Base-by-base conservation (phyloP, 345 rosid genomes). In the Pugionium cornutum region DNA sequence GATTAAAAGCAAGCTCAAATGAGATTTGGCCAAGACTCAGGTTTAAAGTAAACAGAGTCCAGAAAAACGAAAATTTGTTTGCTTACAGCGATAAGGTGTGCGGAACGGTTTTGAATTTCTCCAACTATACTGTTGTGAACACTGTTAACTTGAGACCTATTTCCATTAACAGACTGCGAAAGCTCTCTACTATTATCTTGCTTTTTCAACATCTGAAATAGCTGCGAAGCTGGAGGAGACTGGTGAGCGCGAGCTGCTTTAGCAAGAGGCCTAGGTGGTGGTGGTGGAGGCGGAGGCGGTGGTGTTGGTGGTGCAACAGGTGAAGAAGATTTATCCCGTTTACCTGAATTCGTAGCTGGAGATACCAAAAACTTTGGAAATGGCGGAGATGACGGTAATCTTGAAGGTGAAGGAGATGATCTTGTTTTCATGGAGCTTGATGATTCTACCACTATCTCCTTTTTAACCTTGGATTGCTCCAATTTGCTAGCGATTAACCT, bases 91-190 rank as follows among this genome's bases (percentile, higher is more conserved):
- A 87, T 75, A 7, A 89, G 87, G 64, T 87, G 88, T 0, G 92
- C 82, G 0, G 98, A 92, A 45, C 98, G 92, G 69, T 92, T 89
- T 70, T 86, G 95, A 70, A 89, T 87, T 81, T 92, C 98, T 51
- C 89, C 95, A 42, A 92, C 92, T 47, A 89, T 86, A 77, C 92
- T 87, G 53, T 68, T 85, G 57, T 88, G 97, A 31, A 76, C 87
- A 70, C 80, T 85, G 34, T 37, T 68, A 37, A 62, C 76, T 0
- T 74, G 72, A 28, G 79, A 72, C 64, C 69, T 80, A 32, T 73
- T 78, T 31, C 60, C 70, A 72, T 37, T 64, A 75, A 62, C 79
- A 67, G 78, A 78, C 0, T 64, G 45, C 1, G 79, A 56, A 61
- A 52, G 67, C 2, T 80, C 74, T 37, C 69, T 83, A 70, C 74